Conservation (phyloP, 1,284 basidiomycete genomes). For the Ustilago nuda region DNA sequence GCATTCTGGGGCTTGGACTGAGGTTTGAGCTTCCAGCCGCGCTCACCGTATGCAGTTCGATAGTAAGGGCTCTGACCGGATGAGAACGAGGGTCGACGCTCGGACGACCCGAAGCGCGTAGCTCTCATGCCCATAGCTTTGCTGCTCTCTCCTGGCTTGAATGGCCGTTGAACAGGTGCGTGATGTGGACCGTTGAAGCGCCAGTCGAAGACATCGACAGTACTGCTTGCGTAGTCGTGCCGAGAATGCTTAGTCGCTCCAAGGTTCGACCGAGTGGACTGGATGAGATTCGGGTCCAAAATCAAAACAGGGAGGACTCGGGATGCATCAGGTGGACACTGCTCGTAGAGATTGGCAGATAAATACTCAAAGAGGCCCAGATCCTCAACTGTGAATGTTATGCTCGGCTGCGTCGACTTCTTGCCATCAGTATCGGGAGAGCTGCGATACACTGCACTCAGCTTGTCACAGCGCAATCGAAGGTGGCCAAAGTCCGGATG, state of each 20-base stretch:
- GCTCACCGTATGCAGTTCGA: constrained; percentile 44
- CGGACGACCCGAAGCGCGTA: constrained; percentile 30
- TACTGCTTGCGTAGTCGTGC: constrained; percentile 36
- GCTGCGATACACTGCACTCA: constrained; percentile 16
- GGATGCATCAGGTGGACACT: constrained; percentile 19
- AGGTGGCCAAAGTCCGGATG: constrained; percentile 55
- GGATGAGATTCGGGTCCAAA: constrained; percentile 34
- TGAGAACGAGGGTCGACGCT: constrained; percentile 14
- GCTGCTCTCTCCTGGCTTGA: background rate
- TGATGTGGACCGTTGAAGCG: constrained; percentile 22
- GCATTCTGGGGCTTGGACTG: constrained; percentile 3
- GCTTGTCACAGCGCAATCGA: constrained; percentile 42
- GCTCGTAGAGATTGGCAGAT: constrained; percentile 14
- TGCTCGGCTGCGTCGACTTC: background rate
- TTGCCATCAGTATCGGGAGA: background rate
- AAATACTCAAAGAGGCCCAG: constrained; percentile 48
- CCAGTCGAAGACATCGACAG: constrained; percentile 49
- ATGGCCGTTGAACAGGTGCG: background rate
- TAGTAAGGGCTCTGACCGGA: constrained; percentile 26
- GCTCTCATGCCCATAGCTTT: constrained; percentile 1
- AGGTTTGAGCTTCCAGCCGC: constrained; percentile 53
- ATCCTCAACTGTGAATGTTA: constrained; percentile 27
- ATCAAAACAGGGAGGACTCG: constrained; percentile 40
- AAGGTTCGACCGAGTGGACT: constrained; percentile 2
- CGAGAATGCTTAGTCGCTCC: constrained; percentile 11